These are phyloP conservation scores for Pseudocercospora cruenta DNA, from an alignment of 2,329 filamentous ascomycete genomes.

Conservation along the genomic window DNA sequence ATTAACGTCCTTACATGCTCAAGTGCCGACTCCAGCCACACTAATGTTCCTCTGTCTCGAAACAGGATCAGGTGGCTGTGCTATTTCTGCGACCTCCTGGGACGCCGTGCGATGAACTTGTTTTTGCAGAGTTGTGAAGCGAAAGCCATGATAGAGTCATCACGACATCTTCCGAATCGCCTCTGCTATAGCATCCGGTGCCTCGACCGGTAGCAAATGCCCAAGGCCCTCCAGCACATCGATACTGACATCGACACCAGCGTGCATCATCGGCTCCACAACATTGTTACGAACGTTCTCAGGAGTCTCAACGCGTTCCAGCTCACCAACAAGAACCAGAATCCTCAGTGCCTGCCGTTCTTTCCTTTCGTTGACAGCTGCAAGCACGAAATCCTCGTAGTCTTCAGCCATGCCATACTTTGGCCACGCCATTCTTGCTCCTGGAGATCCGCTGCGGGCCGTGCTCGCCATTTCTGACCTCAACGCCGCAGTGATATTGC, in stretches of 20 bases:
- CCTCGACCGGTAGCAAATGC: background rate
- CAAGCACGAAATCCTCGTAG: background rate
- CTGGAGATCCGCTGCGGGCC: background rate
- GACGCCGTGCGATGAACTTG: background rate
- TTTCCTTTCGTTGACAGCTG: background rate
- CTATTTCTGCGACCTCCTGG: background rate
- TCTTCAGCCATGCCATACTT: slow-evolving; percentile 2
- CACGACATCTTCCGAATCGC: background rate
- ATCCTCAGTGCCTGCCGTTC: background rate
- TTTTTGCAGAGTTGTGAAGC: background rate
- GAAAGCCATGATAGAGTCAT: background rate
- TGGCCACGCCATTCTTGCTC: background rate
- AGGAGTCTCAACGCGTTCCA: background rate
- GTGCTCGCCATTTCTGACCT: background rate
- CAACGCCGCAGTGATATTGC: background rate
- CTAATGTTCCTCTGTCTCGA: background rate
- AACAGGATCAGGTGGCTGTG: background rate
- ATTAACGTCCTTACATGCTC: background rate
- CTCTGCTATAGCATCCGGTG: background rate
- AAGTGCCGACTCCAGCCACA: background rate
- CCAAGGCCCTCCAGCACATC: background rate
- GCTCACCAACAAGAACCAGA: background rate
- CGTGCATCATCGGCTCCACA: background rate
- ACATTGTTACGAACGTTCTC: background rate
- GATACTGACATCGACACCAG: background rate